Evolutionary conservation across 768 basidiomycete species (phyloP), one percentile per base, ranked within the genome.

Genomic region (Sporobolomyces roseus): DNA sequence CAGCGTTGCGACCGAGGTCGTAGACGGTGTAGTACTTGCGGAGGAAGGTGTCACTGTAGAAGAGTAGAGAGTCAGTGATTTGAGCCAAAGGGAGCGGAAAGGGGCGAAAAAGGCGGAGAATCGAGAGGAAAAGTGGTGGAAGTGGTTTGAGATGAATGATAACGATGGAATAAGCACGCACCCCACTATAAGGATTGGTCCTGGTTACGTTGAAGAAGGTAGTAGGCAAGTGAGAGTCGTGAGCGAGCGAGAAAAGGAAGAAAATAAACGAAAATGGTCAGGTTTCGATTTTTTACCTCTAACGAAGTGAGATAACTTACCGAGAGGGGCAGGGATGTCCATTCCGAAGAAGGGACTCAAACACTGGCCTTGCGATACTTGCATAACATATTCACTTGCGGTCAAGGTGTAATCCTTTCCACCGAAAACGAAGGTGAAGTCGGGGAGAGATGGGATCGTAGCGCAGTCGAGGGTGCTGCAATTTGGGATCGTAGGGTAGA

Each of bases 291-390:
- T 41, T 29, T 33, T 16, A 19, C 68, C 25, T 52, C 25, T 41
- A 74, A 73, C 75, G 74, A 77, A 55, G 76, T 64, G 19, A 71
- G 74, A 10, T n/a, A n/a, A n/a, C n/a, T n/a, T n/a, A n/a, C 77
- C 75, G 10, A 72, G 30, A 17, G 78, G 78, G 25, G 77, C 77
- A 74, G 90, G 89, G 81, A 96, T 87, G 77, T 97, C 93, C 80
- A 97, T 80, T 29, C 89, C 90, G 51, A 86, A 89, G 83, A 99
- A 99, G 23, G 93, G 82, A 25, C 90, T 93, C 71, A 99, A 89
- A 79, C 96, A 99, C 21, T 91, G 90, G 30, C 90, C 91, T 78
- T n/a, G n/a, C n/a, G 89, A 88, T 19, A 94, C 84, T 70, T 98
- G 83, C 56, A 99, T 84, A 74, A 97, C 82, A 80, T 99, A 98